Evolutionary conservation across 371 early-diverging fungal species (phyloP), one percentile per base, ranked within the genome.

Genomic region (Neoconidiobolus thromboides): DNA sequence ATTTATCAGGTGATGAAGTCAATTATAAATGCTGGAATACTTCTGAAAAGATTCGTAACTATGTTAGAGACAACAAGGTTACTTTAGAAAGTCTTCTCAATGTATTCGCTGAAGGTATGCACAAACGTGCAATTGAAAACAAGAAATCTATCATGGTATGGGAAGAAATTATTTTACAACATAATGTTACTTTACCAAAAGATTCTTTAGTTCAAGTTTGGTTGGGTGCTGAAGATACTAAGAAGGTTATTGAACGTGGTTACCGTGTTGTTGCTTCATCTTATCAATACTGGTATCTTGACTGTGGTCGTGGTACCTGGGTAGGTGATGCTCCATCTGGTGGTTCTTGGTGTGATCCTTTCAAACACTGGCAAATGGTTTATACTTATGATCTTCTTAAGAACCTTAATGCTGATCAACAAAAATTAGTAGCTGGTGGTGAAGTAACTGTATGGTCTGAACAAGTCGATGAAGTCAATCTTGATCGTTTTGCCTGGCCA

Each of bases 351-450:
- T 87, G 88, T 62, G 76, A 73, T 56, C 87, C 87, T 14, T 87
- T 74, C 75, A 88, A 88, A 78, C 73, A 78, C 39, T 87, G 87
- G 87, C 84, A 84, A 72, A 78, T 79, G 50, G 79, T 87, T 10
- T 88, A 88, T 64, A 68, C 71, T 46, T 88, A 76, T 63, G 86
- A 86, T 55, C 73, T 52, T 9, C 40, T 62, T 14, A 61, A 63
- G n/a, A 68, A 68, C 61, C 40, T 64, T 57, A 65, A 63, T 48
- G 40, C 55, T 36, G 1, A 36, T 1, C 60, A 67, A 61, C 59
- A 61, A 7, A 64, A 69, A 61, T 68, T 68, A n/a, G 66, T 79
- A 12, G 36, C 76, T n/a, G 77, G 77, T 50, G 75, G 71, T 5
- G 82, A 81, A 59, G 84, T 75, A 15, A 76, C 81, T 15, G 48